Base-by-base conservation (phyloP, 1,284 basidiomycete genomes). In the Cutaneotrichosporon arboriforme region DNA sequence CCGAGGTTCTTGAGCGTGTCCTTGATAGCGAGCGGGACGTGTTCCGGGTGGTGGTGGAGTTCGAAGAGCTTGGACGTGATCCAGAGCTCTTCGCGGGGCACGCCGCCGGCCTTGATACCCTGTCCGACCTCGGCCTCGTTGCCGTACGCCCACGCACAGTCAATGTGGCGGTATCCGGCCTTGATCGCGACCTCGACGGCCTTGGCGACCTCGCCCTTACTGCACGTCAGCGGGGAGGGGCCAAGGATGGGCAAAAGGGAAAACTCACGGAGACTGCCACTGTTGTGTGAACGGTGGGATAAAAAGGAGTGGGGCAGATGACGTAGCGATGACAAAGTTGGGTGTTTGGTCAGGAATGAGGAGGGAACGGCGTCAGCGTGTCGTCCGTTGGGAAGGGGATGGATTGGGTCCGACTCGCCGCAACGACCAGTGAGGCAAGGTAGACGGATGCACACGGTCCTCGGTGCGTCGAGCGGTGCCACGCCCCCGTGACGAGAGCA, bases 81-180 rank as follows among this genome's bases (percentile, higher is more conserved):
- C 81, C 82, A 88, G 57, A 88, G 75, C 34, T 87, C 78, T 57
- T 82, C 76, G 22, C 87, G 80, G 38, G 81, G 77, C 1, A 88
- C 76, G 21, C 78, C 76, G 3, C 72, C 66, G 21, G 59, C 80
- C 69, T 78, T 76, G 70, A 94, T 84, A 37, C 89, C 91, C 50
- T 86, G 67, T 15, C 88, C 90, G 21, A 90, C 89, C 73, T 91
- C 87, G 67, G 84, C 87, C 76, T 94, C 90, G 73, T 94, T 94
- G 50, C 57, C 62, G 55, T 73, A 67, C 26, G 62, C 74, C 71
- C 72, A 73, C 20, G 74, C 74, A 50, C 70, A 70, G 62, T 90
- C 87, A 49, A 90, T 84, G 70, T 89, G 86, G 56, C 83, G 79
- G 68, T 86, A 87, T 0, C 85, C 74, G 41, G 59, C 61, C 61